These are phyloP conservation scores for Ganoderma boninense DNA, from an alignment of 1,284 basidiomycete genomes.

Conservation along the genomic window DNA sequence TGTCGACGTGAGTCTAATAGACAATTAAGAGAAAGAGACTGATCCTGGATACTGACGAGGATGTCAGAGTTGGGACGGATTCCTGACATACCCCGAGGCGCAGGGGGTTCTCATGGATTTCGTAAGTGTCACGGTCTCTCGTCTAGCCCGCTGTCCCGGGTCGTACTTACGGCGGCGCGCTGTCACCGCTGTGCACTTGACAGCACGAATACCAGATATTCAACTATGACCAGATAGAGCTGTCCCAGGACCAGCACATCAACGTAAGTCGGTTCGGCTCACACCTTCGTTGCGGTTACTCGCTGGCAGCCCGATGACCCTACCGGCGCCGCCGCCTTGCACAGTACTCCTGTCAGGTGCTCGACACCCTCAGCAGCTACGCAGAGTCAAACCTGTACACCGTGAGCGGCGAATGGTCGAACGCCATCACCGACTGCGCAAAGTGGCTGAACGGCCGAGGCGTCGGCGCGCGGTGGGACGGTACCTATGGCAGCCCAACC, in stretches of 20 bases:
- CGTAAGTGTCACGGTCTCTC: slow-evolving; percentile 48
- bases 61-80: slow-evolving; percentile 65
- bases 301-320: not conserved
- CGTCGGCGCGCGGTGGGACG: slow-evolving; percentile 79
- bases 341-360: slow-evolving; percentile 40
- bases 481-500: slow-evolving; percentile 49
- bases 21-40: not conserved
- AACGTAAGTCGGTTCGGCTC: slow-evolving; percentile 42
- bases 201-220: slow-evolving; percentile 87
- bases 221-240: slow-evolving; percentile 62
- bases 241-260: slow-evolving; percentile 65
- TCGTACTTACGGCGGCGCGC: not conserved
- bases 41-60: not conserved
- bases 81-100: slow-evolving; percentile 60
- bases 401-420: slow-evolving; percentile 81
- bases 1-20: slow-evolving; percentile 52
- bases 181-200: too few relatives aligned
- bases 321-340: not conserved
- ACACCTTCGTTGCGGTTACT: slow-evolving; percentile 12
- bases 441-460: slow-evolving; percentile 77
- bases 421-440: slow-evolving; percentile 84
- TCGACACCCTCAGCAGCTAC: slow-evolving; percentile 44
- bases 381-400: slow-evolving; percentile 65
- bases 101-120: slow-evolving; percentile 69
- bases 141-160: not conserved